Evolutionary conservation across 495 filamentous ascomycete species (phyloP), one percentile per base, ranked within the genome.

Genomic region (Niebla homalea): DNA sequence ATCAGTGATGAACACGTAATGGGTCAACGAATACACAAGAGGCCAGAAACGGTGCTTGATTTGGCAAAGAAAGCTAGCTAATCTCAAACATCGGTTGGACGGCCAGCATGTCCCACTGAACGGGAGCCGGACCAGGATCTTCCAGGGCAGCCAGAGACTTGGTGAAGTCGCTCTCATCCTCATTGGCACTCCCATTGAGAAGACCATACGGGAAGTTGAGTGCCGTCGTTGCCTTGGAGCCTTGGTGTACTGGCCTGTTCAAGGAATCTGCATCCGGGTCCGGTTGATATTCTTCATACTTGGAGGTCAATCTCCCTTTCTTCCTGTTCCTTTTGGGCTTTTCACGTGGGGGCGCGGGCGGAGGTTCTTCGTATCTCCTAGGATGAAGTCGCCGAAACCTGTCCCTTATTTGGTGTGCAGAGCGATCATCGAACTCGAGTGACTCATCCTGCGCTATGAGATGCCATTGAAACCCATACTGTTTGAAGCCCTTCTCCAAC

Each of bases 371-470:
- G 59, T 85, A 92, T 43, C 81, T 75, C 36, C 84, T 77, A 6
- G 87, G 85, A 54, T 82, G 89, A 47, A 81, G 83, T 51, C 84
- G 88, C 18, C 89, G 75, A 47, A 93, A 83, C 6, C 87, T 74
- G 63, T 95, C 89, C 43, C 89, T 71, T 12, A 95, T 67, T 59
- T 95, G 87, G 5, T 85, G 88, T 2, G 86, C 78, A 36, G 78
- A 75, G 49, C 88, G 75, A 57, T 70, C 77, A 8, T 70, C 64
- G 11, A 95, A 68, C 18, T 80, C 73, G 43, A 89, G 74, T 15
- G 71, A 70, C 11, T 74, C 66, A 57, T 94, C 87, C 43, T 81
- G 73, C 55, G 83, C 80, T 22, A 95, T 94, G 29, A 76, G 71
- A 18, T 83, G 84, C 89, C 89, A 95, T 19, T 80, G 72, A 39